Evolutionary conservation across 768 basidiomycete genomes (phyloP).

Genomic region (Tylopilus plumbeoviolaceoides): DNA sequence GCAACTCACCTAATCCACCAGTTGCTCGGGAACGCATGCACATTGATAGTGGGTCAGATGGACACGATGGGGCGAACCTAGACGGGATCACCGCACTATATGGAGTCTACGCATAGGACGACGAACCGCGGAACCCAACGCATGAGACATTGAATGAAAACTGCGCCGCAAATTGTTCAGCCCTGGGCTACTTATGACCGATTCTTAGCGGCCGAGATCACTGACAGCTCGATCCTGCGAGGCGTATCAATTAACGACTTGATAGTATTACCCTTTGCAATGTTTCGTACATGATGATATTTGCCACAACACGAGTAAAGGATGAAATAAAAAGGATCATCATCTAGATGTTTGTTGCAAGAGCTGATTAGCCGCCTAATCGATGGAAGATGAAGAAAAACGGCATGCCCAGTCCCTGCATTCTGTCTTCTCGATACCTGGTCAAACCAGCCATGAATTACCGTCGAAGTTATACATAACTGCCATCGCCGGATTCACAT

Average conservation of each 20-base stretch:
- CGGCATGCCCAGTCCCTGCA: conserved; percentile 70
- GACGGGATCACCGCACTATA: background rate
- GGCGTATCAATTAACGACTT: background rate
- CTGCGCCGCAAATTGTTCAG: background rate
- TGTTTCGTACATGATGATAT: background rate
- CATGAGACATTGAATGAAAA: background rate
- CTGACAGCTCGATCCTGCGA: background rate
- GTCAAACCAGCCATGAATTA: conserved; percentile 12
- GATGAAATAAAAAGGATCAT: background rate
- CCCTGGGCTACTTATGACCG: background rate
- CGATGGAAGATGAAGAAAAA: conserved; percentile 43
- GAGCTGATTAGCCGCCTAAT: conserved; percentile 69
- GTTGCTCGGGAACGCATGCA: conserved; percentile 9
- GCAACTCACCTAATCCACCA: conserved; percentile 17
- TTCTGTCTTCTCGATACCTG: conserved; percentile 47
- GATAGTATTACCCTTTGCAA: background rate
- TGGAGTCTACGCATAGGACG: background rate
- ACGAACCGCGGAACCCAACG: background rate
- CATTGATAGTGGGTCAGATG: background rate
- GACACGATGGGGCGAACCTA: background rate
- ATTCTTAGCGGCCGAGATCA: conserved; percentile 1
- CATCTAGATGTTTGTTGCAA: conserved; percentile 38
- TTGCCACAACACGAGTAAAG: background rate
- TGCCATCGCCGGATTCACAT: conserved; percentile 32
- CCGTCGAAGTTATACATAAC: conserved; percentile 22